Conservation (phyloP, 2,329 filamentous ascomycete species). For the Pseudopithomyces maydicus region DNA sequence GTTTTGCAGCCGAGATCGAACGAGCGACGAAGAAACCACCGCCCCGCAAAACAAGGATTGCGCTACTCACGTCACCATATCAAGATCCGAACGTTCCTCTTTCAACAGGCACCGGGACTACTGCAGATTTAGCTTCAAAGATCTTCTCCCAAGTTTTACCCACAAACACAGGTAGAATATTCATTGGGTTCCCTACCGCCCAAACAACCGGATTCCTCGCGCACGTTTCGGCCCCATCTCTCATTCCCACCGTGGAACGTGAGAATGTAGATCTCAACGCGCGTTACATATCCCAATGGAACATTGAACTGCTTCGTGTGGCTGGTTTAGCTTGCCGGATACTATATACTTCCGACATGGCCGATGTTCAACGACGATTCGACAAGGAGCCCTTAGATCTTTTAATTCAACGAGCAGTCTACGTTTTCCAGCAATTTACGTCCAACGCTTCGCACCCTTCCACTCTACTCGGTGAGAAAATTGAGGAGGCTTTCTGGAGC, state of each 20-base stretch:
- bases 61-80: constrained; percentile 89
- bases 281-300: constrained; percentile 93
- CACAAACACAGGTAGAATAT: constrained; percentile 86
- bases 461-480: constrained; percentile 77
- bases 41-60: constrained; percentile 82
- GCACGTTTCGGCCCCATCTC: constrained; percentile 92
- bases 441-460: constrained; percentile 91
- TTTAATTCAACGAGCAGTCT: constrained; percentile 78
- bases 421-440: constrained; percentile 85
- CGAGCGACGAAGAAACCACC: constrained; percentile 97
- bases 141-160: constrained; percentile 91
- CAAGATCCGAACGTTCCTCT: constrained; percentile 75
- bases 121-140: constrained; percentile 66
- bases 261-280: constrained; percentile 98
- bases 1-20: constrained; percentile 84
- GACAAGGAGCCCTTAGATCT: constrained; percentile 63
- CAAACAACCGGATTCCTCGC: constrained; percentile 94
- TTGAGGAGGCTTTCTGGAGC: constrained; percentile 96
- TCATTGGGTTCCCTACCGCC: constrained; percentile 96
- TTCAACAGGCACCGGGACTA: constrained; percentile 54
- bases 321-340: constrained; percentile 89
- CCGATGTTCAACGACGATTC: constrained; percentile 57
- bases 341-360: constrained; percentile 87
- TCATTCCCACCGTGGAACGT: constrained; percentile 96
- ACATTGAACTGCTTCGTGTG: constrained; percentile 87